phyloP scores from a whole-genome alignment of 2,329 filamentous ascomycete species.

The Beauveria australis region DNA sequence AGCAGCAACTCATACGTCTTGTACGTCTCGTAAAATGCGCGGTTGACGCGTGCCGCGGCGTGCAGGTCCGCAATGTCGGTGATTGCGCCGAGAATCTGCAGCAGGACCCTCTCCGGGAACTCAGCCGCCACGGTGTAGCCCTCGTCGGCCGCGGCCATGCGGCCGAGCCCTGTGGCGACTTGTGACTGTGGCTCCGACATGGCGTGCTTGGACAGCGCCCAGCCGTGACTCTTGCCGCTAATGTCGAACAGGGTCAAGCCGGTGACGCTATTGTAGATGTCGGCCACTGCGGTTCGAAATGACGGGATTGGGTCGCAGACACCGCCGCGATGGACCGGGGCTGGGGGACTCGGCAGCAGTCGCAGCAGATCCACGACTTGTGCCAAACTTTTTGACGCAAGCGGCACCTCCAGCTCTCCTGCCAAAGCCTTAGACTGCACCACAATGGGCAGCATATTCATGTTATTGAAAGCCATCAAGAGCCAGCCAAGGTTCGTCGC shows the following conservation, averaged over 20 bases:
- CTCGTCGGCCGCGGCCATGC: slow-evolving; percentile 26
- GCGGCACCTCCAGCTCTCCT: slow-evolving; percentile 16
- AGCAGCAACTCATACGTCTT: slow-evolving; percentile 35
- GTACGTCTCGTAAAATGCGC: slow-evolving; percentile 36
- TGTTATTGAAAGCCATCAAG: slow-evolving; percentile 42
- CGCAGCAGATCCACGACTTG: slow-evolving; percentile 37
- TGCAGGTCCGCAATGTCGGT: slow-evolving; percentile 34
- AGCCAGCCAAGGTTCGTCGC: slow-evolving; percentile 46
- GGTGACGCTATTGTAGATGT: slow-evolving; percentile 42
- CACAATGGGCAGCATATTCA: slow-evolving; percentile 34
- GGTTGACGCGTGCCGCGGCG: slow-evolving; percentile 33
- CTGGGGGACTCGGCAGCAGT: slow-evolving; percentile 35
- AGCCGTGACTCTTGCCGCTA: slow-evolving; percentile 39
- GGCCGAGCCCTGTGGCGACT: slow-evolving; percentile 19
- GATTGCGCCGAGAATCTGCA: slow-evolving; percentile 33
- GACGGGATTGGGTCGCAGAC: slow-evolving; percentile 42
- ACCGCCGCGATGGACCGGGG: slow-evolving; percentile 30
- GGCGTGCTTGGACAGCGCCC: slow-evolving; percentile 37
- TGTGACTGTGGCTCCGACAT: slow-evolving; percentile 28
- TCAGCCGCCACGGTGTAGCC: slow-evolving; percentile 25
- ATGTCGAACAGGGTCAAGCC: slow-evolving; percentile 42
- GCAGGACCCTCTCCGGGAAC: slow-evolving; percentile 28
- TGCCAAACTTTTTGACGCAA: slow-evolving; percentile 32
- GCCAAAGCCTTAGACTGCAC: slow-evolving; percentile 19
- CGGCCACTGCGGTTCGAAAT: slow-evolving; percentile 38